Evolutionary conservation across 2,329 filamentous ascomycete species (phyloP).

Genomic region (Podosphaera fusca): DNA sequence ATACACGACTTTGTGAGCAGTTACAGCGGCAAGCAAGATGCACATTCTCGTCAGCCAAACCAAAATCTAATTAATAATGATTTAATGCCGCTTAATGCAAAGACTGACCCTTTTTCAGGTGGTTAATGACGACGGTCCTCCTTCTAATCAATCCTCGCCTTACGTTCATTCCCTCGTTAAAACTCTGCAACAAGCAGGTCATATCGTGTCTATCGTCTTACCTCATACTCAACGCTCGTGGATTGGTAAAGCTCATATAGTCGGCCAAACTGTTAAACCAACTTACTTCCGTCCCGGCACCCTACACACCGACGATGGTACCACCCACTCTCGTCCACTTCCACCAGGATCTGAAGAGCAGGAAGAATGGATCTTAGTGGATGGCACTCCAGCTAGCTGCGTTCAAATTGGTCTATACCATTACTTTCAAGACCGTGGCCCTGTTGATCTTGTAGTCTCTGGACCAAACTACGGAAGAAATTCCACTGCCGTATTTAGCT

Average conservation of each 20-base stretch:
- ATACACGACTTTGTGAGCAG: too few relatives aligned
- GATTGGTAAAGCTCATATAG: conserved; percentile 96
- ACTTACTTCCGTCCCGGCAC: conserved; percentile 55
- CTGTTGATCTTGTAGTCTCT: conserved; percentile 53
- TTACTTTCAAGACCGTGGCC: conserved; percentile 48
- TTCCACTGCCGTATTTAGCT: conserved; percentile 55
- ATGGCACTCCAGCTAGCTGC: conserved; percentile 61
- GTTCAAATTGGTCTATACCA: conserved; percentile 66
- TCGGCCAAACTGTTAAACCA: conserved; percentile 68
- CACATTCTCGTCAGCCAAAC: too few relatives aligned
- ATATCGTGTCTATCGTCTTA: conserved; percentile 75
- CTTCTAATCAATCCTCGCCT: conserved; percentile 53
- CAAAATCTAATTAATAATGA: too few relatives aligned
- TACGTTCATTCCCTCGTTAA: conserved; percentile 42
- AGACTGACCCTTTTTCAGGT: conserved; percentile 16
- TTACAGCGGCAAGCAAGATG: too few relatives aligned
- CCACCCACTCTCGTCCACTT: conserved; percentile 33
- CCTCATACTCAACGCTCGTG: conserved; percentile 84
- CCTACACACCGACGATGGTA: conserved; percentile 32
- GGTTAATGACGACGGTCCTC: conserved; percentile 64
- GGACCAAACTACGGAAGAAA: conserved; percentile 72
- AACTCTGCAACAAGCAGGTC: conserved; percentile 49
- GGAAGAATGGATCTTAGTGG: conserved; percentile 63
- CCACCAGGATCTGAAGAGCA: conserved; percentile 26
- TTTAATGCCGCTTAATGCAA: too few relatives aligned